phyloP scores from a whole-genome alignment of 2,329 filamentous ascomycete genomes.

The Penicillium oxalicum region DNA sequence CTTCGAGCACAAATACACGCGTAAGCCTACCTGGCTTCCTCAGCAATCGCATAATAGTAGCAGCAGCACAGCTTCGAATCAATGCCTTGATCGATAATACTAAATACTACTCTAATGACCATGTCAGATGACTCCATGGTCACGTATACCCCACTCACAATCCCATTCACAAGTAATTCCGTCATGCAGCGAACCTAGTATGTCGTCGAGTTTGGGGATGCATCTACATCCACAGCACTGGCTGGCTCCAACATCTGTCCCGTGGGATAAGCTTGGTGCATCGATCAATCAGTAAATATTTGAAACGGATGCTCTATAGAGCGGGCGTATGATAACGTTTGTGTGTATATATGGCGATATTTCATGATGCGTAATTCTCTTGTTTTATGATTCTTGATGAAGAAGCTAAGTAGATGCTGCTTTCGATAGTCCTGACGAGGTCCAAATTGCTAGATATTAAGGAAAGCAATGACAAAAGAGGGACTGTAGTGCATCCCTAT shows the following conservation, averaged over 20 bases:
- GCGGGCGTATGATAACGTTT: no score
- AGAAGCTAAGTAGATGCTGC: no score
- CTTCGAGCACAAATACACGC: constrained; percentile 6
- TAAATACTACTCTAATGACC: not conserved
- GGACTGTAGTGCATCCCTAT: no score
- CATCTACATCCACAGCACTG: constrained; percentile 31
- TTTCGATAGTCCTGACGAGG: no score
- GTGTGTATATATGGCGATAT: no score
- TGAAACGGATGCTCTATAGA: constrained; percentile 5
- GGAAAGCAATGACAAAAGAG: no score
- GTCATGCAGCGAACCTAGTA: constrained; percentile 14
- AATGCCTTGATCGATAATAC: constrained; percentile 7
- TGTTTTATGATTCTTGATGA: no score
- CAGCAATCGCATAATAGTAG: not conserved
- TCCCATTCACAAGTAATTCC: constrained; percentile 15
- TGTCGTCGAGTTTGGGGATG: constrained; percentile 17
- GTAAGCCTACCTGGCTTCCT: not conserved
- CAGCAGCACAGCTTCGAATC: constrained; percentile 9
- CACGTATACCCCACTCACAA: constrained; percentile 7
- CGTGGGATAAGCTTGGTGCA: constrained; percentile 22
- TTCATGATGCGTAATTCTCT: no score
- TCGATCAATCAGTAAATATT: constrained; percentile 12
- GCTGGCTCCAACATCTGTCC: constrained; percentile 26
- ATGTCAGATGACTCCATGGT: constrained; percentile 14
- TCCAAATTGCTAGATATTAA: no score